Evolutionary conservation across 2,329 filamentous ascomycete species (phyloP).

Genomic region (Diplodia corticola): DNA sequence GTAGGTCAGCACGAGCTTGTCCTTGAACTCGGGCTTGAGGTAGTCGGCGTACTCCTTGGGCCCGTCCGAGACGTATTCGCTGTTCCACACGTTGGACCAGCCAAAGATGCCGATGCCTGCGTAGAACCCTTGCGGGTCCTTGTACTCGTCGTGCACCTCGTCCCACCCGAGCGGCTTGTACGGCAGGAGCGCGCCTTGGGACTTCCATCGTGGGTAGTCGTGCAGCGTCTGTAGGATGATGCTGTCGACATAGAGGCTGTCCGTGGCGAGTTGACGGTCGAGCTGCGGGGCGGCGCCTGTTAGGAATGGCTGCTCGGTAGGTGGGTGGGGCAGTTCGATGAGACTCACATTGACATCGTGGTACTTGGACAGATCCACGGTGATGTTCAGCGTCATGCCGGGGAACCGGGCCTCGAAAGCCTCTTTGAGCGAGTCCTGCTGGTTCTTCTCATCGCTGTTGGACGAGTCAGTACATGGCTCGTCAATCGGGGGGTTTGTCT

Average conservation of each 20-base stretch:
- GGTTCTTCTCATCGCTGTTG: constrained; percentile 42
- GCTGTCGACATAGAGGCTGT: constrained; percentile 44
- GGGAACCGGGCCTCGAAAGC: constrained; percentile 53
- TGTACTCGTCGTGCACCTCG: constrained; percentile 45
- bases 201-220: constrained; percentile 55
- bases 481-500: neutral
- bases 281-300: constrained; percentile 31
- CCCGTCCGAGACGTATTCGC: constrained; percentile 36
- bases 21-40: constrained; percentile 53
- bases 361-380: constrained; percentile 59
- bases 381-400: constrained; percentile 54
- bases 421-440: constrained; percentile 44
- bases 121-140: constrained; percentile 47
- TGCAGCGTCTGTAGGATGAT: constrained; percentile 54
- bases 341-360: constrained; percentile 44
- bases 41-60: constrained; percentile 48
- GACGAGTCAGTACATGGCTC: neutral
- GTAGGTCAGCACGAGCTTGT: constrained; percentile 57
- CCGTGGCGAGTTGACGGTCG: constrained; percentile 47
- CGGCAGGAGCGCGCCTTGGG: constrained; percentile 48
- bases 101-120: constrained; percentile 43
- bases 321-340: neutral
- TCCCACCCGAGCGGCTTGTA: constrained; percentile 54
- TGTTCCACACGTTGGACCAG: constrained; percentile 42
- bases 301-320: neutral